Evolutionary conservation across 1,139 yeast species (phyloP).

Genomic region (Saccharomycopsis crataegensis): DNA sequence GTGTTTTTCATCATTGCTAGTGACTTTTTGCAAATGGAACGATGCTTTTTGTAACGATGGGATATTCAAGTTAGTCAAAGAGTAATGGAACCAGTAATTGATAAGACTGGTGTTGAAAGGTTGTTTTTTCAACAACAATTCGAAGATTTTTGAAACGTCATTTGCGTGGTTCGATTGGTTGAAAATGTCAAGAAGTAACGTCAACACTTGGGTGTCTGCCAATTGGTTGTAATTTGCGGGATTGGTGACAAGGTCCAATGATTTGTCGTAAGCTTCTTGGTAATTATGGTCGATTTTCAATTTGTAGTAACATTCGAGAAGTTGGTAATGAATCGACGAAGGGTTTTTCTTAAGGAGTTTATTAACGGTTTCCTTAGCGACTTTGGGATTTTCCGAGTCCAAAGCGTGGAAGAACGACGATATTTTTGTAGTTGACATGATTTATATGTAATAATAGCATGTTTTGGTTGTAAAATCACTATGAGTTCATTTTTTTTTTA

Average conservation of each 20-base stretch:
- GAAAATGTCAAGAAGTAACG: constrained; percentile 21
- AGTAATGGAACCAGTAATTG: constrained; percentile 41
- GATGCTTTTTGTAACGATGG: constrained; percentile 41
- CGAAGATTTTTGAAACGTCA: constrained; percentile 42
- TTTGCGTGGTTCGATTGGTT: constrained; percentile 27
- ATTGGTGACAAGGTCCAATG: constrained; percentile 24
- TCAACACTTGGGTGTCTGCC: constrained; percentile 17
- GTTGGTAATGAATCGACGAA: constrained; percentile 44
- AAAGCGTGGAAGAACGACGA: constrained; percentile 34
- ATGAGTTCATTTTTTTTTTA: too few species aligned
- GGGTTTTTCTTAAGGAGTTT: constrained; percentile 51
- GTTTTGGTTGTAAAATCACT: too few species aligned
- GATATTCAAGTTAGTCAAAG: constrained; percentile 34
- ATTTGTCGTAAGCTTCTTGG: neutral
- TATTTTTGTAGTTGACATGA: neutral
- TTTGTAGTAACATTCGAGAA: constrained; percentile 32
- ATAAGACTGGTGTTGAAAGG: constrained; percentile 38
- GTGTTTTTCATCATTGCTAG: constrained; percentile 25
- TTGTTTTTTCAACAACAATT: constrained; percentile 47
- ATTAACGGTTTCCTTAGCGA: constrained; percentile 45
- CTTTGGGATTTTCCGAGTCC: constrained; percentile 44
- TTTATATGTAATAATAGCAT: too few species aligned
- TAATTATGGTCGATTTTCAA: constrained; percentile 37
- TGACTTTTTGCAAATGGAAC: constrained; percentile 34
- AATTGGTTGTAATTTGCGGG: constrained; percentile 30